phyloP scores from a whole-genome alignment of 1,139 yeast genomes.

The Geotrichum restrictum region DNA sequence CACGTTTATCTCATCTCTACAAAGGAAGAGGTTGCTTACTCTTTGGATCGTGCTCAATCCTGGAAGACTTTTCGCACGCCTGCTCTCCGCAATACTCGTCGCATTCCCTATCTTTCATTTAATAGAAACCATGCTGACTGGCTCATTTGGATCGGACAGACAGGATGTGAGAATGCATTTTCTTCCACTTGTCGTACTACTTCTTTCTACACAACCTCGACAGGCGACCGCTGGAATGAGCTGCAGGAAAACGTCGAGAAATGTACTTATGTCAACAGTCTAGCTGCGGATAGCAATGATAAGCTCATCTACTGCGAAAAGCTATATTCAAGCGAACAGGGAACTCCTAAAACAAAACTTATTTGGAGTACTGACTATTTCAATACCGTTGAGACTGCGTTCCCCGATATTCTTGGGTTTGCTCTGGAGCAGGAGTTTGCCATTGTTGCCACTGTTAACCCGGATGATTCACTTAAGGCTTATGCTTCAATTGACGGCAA shows the following conservation, averaged over 20 bases:
- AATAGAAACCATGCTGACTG: conserved; percentile 53
- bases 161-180: conserved; percentile 49
- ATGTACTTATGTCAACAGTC: conserved; percentile 69
- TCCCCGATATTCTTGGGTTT: conserved; percentile 58
- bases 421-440: conserved; percentile 64
- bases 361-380: conserved; percentile 56
- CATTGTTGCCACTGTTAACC: conserved; percentile 60
- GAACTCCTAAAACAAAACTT: conserved; percentile 37
- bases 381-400: conserved; percentile 40
- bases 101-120: conserved; percentile 50
- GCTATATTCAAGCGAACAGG: conserved; percentile 34
- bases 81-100: conserved; percentile 38
- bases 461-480: conserved; percentile 52
- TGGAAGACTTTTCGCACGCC: conserved; percentile 54
- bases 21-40: conserved; percentile 47
- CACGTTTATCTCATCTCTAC: conserved; percentile 59
- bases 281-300: conserved; percentile 40
- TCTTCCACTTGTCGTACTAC: conserved; percentile 49
- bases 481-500: conserved; percentile 79
- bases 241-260: conserved; percentile 49
- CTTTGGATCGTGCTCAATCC: conserved; percentile 64
- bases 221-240: conserved; percentile 53
- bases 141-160: conserved; percentile 67
- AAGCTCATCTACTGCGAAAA: conserved; percentile 63
- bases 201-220: conserved; percentile 55